Evolutionary conservation across 257 asterid species (phyloP).

Genomic region (Nicotiana knightiana): DNA sequence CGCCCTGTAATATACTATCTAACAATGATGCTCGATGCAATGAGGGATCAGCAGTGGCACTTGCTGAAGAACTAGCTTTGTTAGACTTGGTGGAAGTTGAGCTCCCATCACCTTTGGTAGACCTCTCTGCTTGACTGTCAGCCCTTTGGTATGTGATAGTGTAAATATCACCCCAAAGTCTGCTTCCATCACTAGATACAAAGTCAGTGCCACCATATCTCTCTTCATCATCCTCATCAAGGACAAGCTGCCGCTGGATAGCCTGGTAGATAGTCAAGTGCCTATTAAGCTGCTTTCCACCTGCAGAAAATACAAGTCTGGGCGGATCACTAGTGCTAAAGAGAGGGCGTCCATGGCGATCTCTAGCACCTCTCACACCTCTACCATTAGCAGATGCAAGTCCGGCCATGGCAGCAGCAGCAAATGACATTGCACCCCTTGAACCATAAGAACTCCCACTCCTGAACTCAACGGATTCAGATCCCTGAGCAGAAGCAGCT

Average conservation of each 20-base stretch:
- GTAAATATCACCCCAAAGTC: constrained; percentile 85
- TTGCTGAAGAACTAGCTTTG: constrained; percentile 53
- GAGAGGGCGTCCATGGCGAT: constrained; percentile 54
- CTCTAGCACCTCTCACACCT: constrained; percentile 77
- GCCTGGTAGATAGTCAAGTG: constrained; percentile 90
- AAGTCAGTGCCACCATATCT: constrained; percentile 66
- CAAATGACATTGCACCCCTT: constrained; percentile 95
- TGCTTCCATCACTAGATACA: constrained; percentile 74
- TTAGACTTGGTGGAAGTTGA: constrained; percentile 53
- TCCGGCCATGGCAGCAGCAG: constrained; percentile 99
- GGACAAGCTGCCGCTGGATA: constrained; percentile 78
- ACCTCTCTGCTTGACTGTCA: constrained; percentile 54
- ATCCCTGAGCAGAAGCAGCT: constrained; percentile 41
- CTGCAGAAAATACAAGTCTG: constrained; percentile 66
- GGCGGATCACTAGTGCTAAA: constrained; percentile 56
- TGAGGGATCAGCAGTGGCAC: constrained; percentile 36
- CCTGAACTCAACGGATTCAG: constrained; percentile 60
- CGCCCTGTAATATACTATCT: constrained; percentile 92
- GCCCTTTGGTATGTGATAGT: constrained; percentile 82
- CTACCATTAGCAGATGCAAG: constrained; percentile 70
- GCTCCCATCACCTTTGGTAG: constrained; percentile 46
- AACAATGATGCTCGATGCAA: constrained; percentile 54
- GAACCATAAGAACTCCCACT: constrained; percentile 76
- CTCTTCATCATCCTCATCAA: constrained; percentile 82
- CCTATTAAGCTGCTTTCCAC: constrained; percentile 79